phyloP scores from a whole-genome alignment of 257 asterid genomes.

The Dorcoceras hygrometricum region DNA sequence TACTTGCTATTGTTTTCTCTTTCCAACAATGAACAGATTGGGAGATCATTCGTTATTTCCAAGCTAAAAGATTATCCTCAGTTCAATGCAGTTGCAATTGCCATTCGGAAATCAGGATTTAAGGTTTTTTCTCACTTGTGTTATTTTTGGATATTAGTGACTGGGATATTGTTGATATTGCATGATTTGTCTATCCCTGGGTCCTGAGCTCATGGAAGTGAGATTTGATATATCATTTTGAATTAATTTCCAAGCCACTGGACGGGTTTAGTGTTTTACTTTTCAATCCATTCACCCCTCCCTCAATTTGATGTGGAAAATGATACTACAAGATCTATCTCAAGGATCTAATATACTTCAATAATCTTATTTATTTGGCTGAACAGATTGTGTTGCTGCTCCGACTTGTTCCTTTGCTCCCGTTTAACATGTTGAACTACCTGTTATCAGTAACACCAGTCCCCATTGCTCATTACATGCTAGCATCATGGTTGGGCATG shows the following conservation, averaged over 20 bases:
- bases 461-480: slow-evolving; percentile 70
- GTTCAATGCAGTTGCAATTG: slow-evolving; percentile 89
- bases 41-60: slow-evolving; percentile 87
- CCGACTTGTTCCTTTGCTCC: slow-evolving; percentile 91
- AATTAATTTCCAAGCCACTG: no score
- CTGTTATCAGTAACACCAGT: slow-evolving; percentile 94
- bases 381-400: slow-evolving; percentile 88
- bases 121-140: slow-evolving; percentile 47
- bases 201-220: background rate
- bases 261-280: background rate
- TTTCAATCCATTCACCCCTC: no score
- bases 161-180: background rate
- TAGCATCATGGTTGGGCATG: slow-evolving; percentile 99
- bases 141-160: slow-evolving; percentile 12
- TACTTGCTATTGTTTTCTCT: slow-evolving; percentile 14
- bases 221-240: background rate
- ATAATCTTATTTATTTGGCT: slow-evolving; percentile 24
- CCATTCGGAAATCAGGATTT: slow-evolving; percentile 79
- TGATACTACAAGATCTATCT: slow-evolving; percentile 1
- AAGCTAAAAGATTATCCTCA: slow-evolving; percentile 87
- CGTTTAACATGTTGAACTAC: slow-evolving; percentile 95
- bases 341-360: slow-evolving; percentile 6
- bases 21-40: slow-evolving; percentile 51
- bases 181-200: no score
- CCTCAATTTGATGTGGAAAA: background rate